phyloP scores from a whole-genome alignment of 2,329 filamentous ascomycete species.

The Talaromyces sp. region DNA sequence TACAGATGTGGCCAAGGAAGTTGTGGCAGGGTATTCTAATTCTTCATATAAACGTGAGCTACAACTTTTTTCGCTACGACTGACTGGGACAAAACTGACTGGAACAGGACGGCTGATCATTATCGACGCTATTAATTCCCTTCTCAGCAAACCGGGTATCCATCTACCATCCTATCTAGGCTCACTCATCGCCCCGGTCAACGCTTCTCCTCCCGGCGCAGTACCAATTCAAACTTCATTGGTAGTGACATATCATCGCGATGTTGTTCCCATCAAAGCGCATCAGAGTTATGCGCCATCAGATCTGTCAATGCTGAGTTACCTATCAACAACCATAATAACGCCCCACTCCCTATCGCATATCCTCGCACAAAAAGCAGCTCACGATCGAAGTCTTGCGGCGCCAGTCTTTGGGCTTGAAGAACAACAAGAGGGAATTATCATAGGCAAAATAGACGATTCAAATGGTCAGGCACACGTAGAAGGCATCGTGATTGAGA shows the following conservation, averaged over 20 bases:
- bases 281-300: conserved; percentile 51
- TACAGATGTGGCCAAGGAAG: conserved; percentile 54
- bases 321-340: conserved; percentile 84
- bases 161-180: conserved; percentile 65
- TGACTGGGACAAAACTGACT: background rate
- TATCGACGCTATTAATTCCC: conserved; percentile 70
- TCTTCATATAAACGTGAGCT: conserved; percentile 26
- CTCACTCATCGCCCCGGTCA: conserved; percentile 56
- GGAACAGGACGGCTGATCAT: conserved; percentile 64
- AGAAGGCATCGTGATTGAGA: conserved; percentile 67
- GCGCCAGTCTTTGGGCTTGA: conserved; percentile 74
- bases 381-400: conserved; percentile 66
- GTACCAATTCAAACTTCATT: conserved; percentile 55
- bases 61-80: background rate
- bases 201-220: conserved; percentile 15
- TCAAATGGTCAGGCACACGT: conserved; percentile 32
- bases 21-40: conserved; percentile 40
- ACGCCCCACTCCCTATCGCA: conserved; percentile 68
- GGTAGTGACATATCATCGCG: conserved; percentile 74
- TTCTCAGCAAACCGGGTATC: conserved; percentile 50
- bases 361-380: conserved; percentile 67
- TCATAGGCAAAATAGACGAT: conserved; percentile 57
- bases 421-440: conserved; percentile 71
- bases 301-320: conserved; percentile 67
- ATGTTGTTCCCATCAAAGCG: conserved; percentile 58